Base-by-base conservation (phyloP, 2,329 filamentous ascomycete genomes). In the Fusarium multiceps region DNA sequence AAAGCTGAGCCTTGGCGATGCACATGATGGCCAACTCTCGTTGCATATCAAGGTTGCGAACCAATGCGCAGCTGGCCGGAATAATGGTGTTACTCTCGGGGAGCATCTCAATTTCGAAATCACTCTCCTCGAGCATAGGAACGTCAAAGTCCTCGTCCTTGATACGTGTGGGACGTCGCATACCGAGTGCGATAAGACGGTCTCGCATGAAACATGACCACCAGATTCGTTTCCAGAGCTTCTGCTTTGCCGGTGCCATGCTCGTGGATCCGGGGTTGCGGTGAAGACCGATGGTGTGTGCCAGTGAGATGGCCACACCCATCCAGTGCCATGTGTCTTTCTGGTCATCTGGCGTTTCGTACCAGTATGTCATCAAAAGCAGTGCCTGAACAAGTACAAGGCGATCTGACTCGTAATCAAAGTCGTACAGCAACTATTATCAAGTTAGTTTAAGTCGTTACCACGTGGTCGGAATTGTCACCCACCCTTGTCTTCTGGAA, bases 281-380 rank as follows among this genome's bases (percentile, higher is more conserved):
- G 80, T 98, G 94, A 20, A 98, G 86, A 8, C 95, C 94, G 69
- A 98, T 97, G 14, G 94, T 97, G 79, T 97, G 93, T 55, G 94
- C 94, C 48, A 98, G 84, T 14, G 94, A 97, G 63, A 97, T 93
- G 43, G 94, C 95, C 40, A 98, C 93, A 20, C 95, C 95, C 93
- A 98, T 97, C 95, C 94, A 98, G 78, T 98, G 94, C 93, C 95
- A 98, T 47, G 94, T 98, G 78, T 98, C 95, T 80, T 98, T 98
- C 78, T 97, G 93, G 78, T 98, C 95, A 80, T 98, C 94, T 1
- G 94, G 94, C 14, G 93, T 97, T 80, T 98, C 94, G 79, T 98
- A 98, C 92, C 95, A 98, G 79, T 97, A 97, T 6, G 94, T 97
- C 92, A 98, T 94, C 63, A 98, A 86, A 25, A 98, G 85, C 23